A percentile compares a stretch with the other conserved stretches of the same genome.
phyloP scores from a whole-genome alignment of 768 basidiomycete species.

The Tulasnella sp. region DNA sequence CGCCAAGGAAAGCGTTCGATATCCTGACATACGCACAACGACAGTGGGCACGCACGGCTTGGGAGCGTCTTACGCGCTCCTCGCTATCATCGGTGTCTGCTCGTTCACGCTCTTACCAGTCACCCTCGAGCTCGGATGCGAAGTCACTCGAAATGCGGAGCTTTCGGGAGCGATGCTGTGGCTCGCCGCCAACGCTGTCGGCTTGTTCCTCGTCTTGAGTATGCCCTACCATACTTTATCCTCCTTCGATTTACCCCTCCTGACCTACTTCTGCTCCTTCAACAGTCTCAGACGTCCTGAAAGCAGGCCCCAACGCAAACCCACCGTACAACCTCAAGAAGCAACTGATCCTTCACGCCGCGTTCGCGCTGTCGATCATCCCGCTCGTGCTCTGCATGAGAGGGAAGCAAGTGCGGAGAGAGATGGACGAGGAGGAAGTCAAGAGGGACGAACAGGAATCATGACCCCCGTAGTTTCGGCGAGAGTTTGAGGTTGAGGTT shows the following conservation, averaged over 20 bases:
- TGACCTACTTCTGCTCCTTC: neutral
- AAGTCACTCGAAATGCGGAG: conserved; percentile 69
- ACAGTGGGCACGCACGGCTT: conserved; percentile 47
- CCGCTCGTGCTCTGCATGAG: conserved; percentile 38
- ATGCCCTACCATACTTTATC: conserved; percentile 19
- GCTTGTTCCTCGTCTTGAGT: conserved; percentile 53
- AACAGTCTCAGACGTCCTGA: neutral
- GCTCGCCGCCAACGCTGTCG: conserved; percentile 46
- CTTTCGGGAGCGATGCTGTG: conserved; percentile 66
- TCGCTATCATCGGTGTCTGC: conserved; percentile 53
- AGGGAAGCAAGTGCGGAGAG: conserved; percentile 53
- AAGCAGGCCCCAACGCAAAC: conserved; percentile 39
- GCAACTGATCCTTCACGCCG: conserved; percentile 56
- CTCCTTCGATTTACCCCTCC: neutral
- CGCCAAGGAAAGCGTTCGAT: too few species aligned
- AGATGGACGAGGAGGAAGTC: conserved; percentile 39
- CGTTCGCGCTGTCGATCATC: conserved; percentile 32
- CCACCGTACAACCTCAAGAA: conserved; percentile 67
- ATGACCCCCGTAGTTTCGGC: too few species aligned
- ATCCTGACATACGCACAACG: neutral
- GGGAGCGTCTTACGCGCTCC: conserved; percentile 50
- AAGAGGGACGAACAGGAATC: conserved; percentile 24
- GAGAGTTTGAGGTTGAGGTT: too few species aligned
- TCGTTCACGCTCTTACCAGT: conserved; percentile 65
- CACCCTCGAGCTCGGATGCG: conserved; percentile 64